These are phyloP conservation scores for Glomus cerebriforme DNA, from an alignment of 192 early-diverging fungal species.

Conservation along the genomic window DNA sequence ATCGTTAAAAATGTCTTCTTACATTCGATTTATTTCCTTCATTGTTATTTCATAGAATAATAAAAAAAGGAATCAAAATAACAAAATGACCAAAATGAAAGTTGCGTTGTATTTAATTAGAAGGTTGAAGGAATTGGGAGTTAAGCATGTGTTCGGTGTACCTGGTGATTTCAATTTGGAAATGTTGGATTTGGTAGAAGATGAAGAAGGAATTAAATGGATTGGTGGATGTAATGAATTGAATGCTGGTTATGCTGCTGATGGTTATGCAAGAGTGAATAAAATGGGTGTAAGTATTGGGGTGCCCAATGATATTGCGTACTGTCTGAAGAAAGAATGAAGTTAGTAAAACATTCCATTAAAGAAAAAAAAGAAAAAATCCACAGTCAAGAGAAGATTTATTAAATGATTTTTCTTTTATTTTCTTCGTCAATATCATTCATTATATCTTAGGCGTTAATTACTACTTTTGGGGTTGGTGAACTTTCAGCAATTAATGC, in stretches of 20 bases:
- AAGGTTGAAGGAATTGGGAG: slow-evolving; percentile 48
- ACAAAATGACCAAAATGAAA: background rate
- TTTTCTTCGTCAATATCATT: background rate
- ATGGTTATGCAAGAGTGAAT: slow-evolving; percentile 51
- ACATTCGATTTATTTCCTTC: no score
- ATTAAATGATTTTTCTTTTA: no score
- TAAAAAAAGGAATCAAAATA: no score
- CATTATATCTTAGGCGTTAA: slow-evolving; percentile 34
- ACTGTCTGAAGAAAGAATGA: no score
- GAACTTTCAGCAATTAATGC: slow-evolving; percentile 48
- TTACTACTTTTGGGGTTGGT: slow-evolving; percentile 54
- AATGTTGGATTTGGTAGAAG: slow-evolving; percentile 35
- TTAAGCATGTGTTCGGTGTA: slow-evolving; percentile 48
- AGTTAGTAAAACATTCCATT: no score
- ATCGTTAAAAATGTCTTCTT: no score
- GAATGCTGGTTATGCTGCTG: slow-evolving; percentile 49
- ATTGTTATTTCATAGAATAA: no score
- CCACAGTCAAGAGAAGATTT: no score
- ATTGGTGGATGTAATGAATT: slow-evolving; percentile 51
- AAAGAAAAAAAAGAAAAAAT: no score
- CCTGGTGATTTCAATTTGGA: slow-evolving; percentile 53
- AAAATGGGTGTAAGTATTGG: slow-evolving; percentile 39
- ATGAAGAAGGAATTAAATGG: slow-evolving; percentile 45
- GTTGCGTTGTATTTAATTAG: slow-evolving; percentile 45
- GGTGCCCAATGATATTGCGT: no score